Evolutionary conservation across 768 basidiomycete species (phyloP), one percentile per base, ranked within the genome.

Genomic region (Lentinula aciculospora): DNA sequence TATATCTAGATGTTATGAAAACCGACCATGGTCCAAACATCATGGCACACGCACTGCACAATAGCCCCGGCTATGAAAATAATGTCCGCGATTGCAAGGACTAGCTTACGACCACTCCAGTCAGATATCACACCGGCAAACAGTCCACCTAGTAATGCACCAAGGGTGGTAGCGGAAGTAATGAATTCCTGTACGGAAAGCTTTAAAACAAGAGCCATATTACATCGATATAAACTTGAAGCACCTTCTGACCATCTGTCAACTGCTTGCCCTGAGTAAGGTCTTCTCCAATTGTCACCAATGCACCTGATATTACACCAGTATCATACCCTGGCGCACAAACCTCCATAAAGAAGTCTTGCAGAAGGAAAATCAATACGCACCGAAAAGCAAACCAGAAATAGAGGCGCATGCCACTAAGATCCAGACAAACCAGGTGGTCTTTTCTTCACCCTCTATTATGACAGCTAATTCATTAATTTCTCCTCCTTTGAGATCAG

Each of bases 221-320:
- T 49, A n/a, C 19, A 13, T 17, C 9, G 28, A 17, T 27, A 4
- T 36, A 21, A 42, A 21, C 32, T 53, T 25, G 19, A 12, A 19
- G 28, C 19, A 83, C 87, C 76, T 88, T 88, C 67, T 91, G 84
- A 34, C 77, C 75, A 61, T 82, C 74, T 2, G 84, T 82, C 21
- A 90, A 72, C 10, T 66, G 67, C 9, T 72, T 66, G 6, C 84
- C 79, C 6, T 17, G 53, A 15, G 55, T 56, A 15, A 92, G 74
- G 63, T 89, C 88, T 4, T 76, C 72, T 0, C 82, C 79, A 57
- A 92, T 89, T 9, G 81, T 84, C 23, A 90, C 86, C 32, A 92
- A 76, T n/a, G 89, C 86, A 27, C 89, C 89, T 56, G 87, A 89
- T 23, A 92, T 86, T 36, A 88, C 84, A 44, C 88, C 88, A 9